Evolutionary conservation across 176 grass and related monocot genomes (phyloP).

Genomic region (Eremochloa ophiuroides): DNA sequence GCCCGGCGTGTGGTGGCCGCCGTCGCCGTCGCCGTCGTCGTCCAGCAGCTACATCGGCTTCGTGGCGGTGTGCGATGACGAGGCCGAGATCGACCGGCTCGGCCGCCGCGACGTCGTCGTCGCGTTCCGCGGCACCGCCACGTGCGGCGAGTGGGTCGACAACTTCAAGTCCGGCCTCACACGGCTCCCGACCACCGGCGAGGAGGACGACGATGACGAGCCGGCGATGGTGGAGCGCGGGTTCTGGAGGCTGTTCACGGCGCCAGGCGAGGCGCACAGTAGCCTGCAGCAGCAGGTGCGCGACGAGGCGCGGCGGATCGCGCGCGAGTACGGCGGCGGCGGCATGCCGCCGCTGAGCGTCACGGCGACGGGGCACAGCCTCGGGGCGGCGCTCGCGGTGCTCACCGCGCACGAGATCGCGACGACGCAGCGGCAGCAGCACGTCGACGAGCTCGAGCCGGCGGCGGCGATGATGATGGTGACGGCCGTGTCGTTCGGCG

Average conservation of each 20-base stretch:
- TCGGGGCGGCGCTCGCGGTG: slow-evolving; percentile 51
- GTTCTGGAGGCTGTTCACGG: slow-evolving; percentile 56
- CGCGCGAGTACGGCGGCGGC: slow-evolving; percentile 23
- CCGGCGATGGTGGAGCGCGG: slow-evolving; percentile 49
- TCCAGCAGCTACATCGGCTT: slow-evolving; percentile 56
- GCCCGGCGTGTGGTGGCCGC: slow-evolving; percentile 31
- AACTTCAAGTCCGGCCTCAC: slow-evolving; percentile 43
- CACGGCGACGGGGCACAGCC: slow-evolving; percentile 55
- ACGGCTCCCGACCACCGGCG: background rate
- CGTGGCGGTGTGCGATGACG: slow-evolving; percentile 51
- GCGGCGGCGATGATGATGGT: slow-evolving; percentile 1
- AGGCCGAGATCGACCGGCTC: slow-evolving; percentile 45
- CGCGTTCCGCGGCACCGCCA: slow-evolving; percentile 48
- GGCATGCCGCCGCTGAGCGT: slow-evolving; percentile 37
- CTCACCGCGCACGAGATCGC: slow-evolving; percentile 51
- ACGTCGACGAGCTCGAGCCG: no score
- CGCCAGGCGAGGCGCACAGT: background rate
- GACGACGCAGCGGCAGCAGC: background rate
- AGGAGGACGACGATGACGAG: background rate
- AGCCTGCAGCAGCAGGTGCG: slow-evolving; percentile 35
- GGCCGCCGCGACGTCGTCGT: slow-evolving; percentile 48
- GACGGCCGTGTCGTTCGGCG: slow-evolving; percentile 50
- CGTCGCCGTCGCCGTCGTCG: background rate
- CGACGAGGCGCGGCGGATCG: slow-evolving; percentile 27
- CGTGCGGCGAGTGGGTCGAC: slow-evolving; percentile 47